phyloP scores from a whole-genome alignment of 345 rosid genomes.

The Eucalyptus brandiana region DNA sequence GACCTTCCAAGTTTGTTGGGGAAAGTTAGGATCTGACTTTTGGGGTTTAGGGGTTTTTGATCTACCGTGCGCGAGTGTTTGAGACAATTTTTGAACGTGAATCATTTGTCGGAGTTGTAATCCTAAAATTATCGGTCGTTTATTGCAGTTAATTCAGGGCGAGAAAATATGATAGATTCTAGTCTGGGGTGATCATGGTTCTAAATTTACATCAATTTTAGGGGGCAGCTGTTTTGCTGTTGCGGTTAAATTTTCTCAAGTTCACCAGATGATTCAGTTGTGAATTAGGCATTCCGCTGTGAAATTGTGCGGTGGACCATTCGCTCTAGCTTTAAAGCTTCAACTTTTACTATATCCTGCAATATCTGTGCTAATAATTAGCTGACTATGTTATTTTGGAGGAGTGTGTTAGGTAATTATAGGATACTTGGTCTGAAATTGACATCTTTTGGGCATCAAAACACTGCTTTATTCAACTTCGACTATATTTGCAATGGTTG shows the following conservation, averaged over 20 bases:
- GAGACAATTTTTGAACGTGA: neutral
- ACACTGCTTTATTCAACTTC: neutral
- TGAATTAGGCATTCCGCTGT: neutral
- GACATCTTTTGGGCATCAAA: neutral
- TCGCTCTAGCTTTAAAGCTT: neutral
- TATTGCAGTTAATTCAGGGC: neutral
- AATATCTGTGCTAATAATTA: neutral
- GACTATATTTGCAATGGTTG: neutral
- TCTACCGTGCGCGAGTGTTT: neutral
- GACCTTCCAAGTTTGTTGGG: neutral
- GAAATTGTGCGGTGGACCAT: neutral
- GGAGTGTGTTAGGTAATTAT: neutral
- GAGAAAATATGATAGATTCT: neutral
- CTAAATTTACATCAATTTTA: neutral
- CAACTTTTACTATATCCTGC: neutral
- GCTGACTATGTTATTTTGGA: neutral
- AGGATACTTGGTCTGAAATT: neutral
- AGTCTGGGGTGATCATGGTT: neutral
- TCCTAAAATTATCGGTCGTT: neutral
- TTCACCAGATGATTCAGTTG: neutral
- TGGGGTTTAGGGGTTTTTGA: neutral
- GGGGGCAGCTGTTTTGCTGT: neutral
- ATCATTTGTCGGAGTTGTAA: neutral
- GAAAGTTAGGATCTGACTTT: neutral
- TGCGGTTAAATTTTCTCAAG: neutral